Base-by-base conservation (phyloP, 2,329 filamentous ascomycete genomes). In the Aspergillus ochraceus region DNA sequence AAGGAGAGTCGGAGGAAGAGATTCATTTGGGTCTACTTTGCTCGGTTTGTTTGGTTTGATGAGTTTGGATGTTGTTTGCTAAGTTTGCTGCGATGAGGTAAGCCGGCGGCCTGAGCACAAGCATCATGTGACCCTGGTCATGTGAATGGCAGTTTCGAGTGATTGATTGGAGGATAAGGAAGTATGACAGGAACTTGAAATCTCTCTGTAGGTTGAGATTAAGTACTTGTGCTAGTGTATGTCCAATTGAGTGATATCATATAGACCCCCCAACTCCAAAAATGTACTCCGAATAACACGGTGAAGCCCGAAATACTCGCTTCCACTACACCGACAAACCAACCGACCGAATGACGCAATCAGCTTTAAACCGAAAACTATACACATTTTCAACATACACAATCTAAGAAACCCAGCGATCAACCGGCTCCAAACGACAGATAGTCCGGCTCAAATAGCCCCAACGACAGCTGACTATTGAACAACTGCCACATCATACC, bases 401-500 rank as follows among this genome's bases (percentile, higher is more conserved):
- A 46, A 19, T 5, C 42, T n/a, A 46, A 19, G 9, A 19, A 46
- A 4, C 6, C 42, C 20, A 19, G 8, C 10, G 11, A 24, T 47
- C 45, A 47, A 47, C 19, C 45, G 1, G 22, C 10, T 20, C 20
- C 45, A 14, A 39, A 52, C 9, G 52, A 26, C 20, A 24, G 20
- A n/a, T 24, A 26, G 30, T 54, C 56, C 50, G 22, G 1, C 22
- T 50, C 56, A 45, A 53, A 52, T 60, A 62, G 65, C 14, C 63
- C 64, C 26, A 66, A 50, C 5, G 66, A 64, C n/a, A 67, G 26
- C 42, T 68, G 61, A 30, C 64, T 68, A 52, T 65, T 68, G 19
- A 66, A 68, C 2, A 67, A 49, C 42, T 68, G 63, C 64, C 64
- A 68, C 64, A 68, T 66, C 12, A 68, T 52, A 6, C 64, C 58